phyloP scores from a whole-genome alignment of 352 stramenopile species.

The Phytophthora tentaculata region DNA sequence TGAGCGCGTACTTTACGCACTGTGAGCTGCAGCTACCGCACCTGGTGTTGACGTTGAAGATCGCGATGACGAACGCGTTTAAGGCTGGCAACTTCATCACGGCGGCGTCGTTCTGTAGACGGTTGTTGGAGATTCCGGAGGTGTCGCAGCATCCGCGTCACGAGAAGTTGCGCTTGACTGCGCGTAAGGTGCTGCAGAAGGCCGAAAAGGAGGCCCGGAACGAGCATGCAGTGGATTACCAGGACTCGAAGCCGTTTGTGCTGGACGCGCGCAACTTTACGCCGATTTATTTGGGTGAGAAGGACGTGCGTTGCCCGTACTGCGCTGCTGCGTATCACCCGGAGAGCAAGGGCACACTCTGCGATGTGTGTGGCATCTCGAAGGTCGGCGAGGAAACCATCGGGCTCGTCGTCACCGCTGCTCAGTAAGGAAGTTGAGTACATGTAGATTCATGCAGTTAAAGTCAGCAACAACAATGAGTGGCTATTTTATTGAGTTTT shows the following conservation, averaged over 20 bases:
- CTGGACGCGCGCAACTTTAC: constrained; percentile 95
- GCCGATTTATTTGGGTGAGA: constrained; percentile 94
- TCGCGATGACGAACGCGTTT: constrained; percentile 99
- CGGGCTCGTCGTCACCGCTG: constrained; percentile 91
- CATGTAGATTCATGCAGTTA: constrained; percentile 12
- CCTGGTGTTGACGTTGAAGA: constrained; percentile 97
- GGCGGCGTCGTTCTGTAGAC: constrained; percentile 97
- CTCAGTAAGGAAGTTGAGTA: constrained; percentile 38
- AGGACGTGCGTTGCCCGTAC: constrained; percentile 95
- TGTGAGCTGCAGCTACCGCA: constrained; percentile 98
- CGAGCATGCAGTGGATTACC: constrained; percentile 97
- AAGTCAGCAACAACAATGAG: constrained; percentile 25
- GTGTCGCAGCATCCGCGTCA: constrained; percentile 89
- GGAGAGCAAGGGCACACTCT: constrained; percentile 91
- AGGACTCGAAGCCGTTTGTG: constrained; percentile 96
- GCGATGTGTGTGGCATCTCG: constrained; percentile 93
- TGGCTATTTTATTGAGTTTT: constrained; percentile 29
- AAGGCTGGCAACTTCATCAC: constrained; percentile 99
- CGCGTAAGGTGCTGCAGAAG: constrained; percentile 98
- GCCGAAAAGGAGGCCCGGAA: constrained; percentile 99
- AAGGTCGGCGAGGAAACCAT: constrained; percentile 96
- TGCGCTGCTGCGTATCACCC: constrained; percentile 92
- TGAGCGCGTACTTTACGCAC: constrained; percentile 99
- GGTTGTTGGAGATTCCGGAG: constrained; percentile 98
- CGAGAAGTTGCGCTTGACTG: constrained; percentile 96